These are phyloP conservation scores for Apiotrichum veenhuisii DNA, from an alignment of 1,284 basidiomycete genomes.

Conservation along the genomic window DNA sequence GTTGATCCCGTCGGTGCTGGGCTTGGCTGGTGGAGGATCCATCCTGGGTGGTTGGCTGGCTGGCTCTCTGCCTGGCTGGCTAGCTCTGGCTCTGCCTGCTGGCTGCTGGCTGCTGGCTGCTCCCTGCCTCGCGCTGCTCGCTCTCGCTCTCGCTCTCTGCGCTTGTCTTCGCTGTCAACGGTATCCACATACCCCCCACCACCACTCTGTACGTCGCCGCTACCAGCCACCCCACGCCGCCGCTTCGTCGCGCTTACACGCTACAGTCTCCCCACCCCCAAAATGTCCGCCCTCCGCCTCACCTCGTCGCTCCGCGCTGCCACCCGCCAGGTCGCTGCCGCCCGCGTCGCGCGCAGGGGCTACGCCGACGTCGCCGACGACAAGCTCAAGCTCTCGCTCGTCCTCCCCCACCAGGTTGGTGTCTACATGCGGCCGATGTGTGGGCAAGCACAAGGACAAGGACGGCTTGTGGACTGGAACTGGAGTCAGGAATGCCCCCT, in stretches of 20 bases:
- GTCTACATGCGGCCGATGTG: not conserved
- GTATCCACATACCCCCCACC: not conserved
- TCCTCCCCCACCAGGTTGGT: constrained; percentile 87
- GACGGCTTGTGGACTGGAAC: not conserved
- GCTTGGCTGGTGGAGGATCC: no score
- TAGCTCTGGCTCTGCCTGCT: not conserved
- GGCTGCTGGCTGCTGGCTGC: not conserved
- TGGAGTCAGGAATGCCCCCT: no score
- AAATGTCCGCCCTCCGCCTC: constrained; percentile 43
- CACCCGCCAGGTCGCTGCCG: constrained; percentile 36
- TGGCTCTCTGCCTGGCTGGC: not conserved
- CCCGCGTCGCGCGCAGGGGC: constrained; percentile 61
- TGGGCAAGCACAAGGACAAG: no score
- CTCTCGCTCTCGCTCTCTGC: not conserved
- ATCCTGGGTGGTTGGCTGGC: not conserved
- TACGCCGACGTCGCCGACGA: constrained; percentile 73
- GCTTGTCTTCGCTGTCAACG: not conserved
- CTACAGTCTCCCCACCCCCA: constrained; percentile 7
- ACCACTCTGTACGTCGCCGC: constrained; percentile 3
- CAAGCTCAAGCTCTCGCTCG: constrained; percentile 73
- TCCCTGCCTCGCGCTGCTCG: not conserved
- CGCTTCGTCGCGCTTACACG: constrained; percentile 1
- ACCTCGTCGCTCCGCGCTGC: constrained; percentile 45
- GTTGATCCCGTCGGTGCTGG: no score
- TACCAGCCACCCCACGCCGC: not conserved